Conservation (phyloP, 2,329 filamentous ascomycete genomes). For the Colletotrichum acutatum region DNA sequence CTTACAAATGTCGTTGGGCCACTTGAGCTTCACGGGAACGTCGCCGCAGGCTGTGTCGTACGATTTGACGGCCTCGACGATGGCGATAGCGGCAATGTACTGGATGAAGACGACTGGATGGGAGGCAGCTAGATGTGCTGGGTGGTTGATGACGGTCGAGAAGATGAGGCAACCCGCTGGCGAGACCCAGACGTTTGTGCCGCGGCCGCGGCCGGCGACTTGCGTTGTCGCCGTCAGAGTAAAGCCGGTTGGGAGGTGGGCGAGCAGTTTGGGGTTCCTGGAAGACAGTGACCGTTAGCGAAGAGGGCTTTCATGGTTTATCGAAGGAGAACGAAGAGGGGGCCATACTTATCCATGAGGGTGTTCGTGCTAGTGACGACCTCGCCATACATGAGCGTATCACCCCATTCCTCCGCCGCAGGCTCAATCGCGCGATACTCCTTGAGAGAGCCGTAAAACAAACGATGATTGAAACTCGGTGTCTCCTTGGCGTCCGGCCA, state of each 20-base stretch:
- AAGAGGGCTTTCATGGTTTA: neutral
- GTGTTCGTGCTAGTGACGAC: slow-evolving; percentile 96
- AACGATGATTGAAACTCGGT: slow-evolving; percentile 85
- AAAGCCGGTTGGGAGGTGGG: slow-evolving; percentile 84
- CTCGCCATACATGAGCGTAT: slow-evolving; percentile 85
- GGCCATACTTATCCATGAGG: slow-evolving; percentile 81
- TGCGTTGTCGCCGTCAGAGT: slow-evolving; percentile 89
- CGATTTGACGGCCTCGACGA: slow-evolving; percentile 82
- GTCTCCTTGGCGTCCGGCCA: slow-evolving; percentile 79
- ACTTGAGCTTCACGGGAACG: slow-evolving; percentile 89
- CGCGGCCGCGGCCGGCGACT: slow-evolving; percentile 87
- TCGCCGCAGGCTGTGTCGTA: slow-evolving; percentile 82
- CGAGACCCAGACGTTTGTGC: slow-evolving; percentile 94
- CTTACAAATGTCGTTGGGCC: slow-evolving; percentile 94
- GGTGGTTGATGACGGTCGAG: slow-evolving; percentile 88
- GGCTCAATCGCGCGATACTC: slow-evolving; percentile 70
- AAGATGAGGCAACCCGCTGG: slow-evolving; percentile 89
- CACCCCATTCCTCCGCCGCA: slow-evolving; percentile 77
- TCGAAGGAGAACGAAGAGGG: neutral
- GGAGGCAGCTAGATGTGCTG: slow-evolving; percentile 74
- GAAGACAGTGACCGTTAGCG: neutral
- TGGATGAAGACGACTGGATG: slow-evolving; percentile 93
- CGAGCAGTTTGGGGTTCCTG: slow-evolving; percentile 82
- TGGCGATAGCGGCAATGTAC: slow-evolving; percentile 89
- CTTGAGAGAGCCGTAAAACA: slow-evolving; percentile 78